Evolutionary conservation across 208 protist genomes (phyloP), one percentile per base, ranked within the genome.

Genomic region (Crithidia thermophila): DNA sequence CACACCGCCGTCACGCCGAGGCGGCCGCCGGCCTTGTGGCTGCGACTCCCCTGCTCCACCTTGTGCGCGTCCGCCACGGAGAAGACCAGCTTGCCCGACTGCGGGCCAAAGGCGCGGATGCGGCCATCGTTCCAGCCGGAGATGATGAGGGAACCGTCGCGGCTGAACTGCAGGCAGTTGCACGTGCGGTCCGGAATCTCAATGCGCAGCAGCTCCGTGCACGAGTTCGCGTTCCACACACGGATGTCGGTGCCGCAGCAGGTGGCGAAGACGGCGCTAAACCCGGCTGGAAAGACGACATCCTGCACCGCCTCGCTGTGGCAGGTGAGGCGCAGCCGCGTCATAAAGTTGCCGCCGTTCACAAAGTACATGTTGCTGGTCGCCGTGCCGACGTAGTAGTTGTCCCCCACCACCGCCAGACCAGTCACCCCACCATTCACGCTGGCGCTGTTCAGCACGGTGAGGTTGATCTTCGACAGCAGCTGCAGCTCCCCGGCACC

Each of bases 61-160:
- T 96, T 96, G 81, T 99, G 97, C 5, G 96, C 97, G 75, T 99
- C 96, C 74, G 98, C 95, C 53, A 99, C 95, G 14, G 96, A 97
- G 78, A 96, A 98, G n/a, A 98, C 68, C 21, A 98, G 85, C 61
- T 96, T 97, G 30, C 97, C 97, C 3, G 85, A 93, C 80, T 99
- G 93, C 49, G 97, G 97, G 4, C 94, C 95, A 72, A 99, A 99
- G 30, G 82, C 91, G 27, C 97, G 94, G 36, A 99, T 82, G 68
- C 97, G 97, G 31, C 97, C 97, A 75, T 98, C 97, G 79, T 80
- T 94, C 96, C 96, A 98, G 31, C 95, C 91, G 45, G 93, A 94
- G 43, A 93, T 85, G 75, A 99, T 98, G 50, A 93, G 77, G 33
- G 81, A 93, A 68, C 97, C 97, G 81, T 97, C 92, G 39, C 72